Conservation (phyloP, 2,329 filamentous ascomycete species). For the Talaromyces piceae region DNA sequence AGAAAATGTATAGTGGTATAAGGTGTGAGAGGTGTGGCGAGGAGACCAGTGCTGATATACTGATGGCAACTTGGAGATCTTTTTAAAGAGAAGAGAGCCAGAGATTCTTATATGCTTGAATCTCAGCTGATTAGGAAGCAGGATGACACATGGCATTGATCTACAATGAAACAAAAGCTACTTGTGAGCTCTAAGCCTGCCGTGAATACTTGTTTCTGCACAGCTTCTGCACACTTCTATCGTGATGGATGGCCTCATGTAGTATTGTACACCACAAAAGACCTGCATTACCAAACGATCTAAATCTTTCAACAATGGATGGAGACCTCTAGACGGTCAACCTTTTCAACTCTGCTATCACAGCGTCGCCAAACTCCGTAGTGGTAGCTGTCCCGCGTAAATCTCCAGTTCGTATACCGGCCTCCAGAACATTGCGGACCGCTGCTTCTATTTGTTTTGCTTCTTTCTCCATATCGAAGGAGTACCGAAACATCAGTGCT, state of each 20-base stretch:
- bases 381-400: conserved; percentile 68
- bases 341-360: conserved; percentile 60
- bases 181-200: not conserved
- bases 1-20: not conserved
- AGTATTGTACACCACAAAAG: not conserved
- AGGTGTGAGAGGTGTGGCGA: not conserved
- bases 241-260: not conserved
- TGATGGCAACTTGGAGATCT: not conserved
- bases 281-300: not conserved
- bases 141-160: too few relatives aligned
- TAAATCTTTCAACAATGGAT: not conserved
- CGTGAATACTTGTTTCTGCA: not conserved
- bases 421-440: conserved; percentile 67
- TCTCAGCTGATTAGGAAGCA: too few relatives aligned
- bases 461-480: conserved; percentile 66
- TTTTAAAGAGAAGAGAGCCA: not conserved
- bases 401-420: conserved; percentile 68
- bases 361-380: conserved; percentile 65
- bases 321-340: not conserved
- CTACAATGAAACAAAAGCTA: not conserved
- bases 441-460: conserved; percentile 71
- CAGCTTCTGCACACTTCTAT: not conserved
- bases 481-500: conserved; percentile 91
- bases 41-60: too few relatives aligned
- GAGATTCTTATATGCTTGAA: not conserved